Percentiles rank a stretch among this genome's conserved stretches.
phyloP scores from a whole-genome alignment of 805 yeast species.

The Wickerhamiella australiensis region DNA sequence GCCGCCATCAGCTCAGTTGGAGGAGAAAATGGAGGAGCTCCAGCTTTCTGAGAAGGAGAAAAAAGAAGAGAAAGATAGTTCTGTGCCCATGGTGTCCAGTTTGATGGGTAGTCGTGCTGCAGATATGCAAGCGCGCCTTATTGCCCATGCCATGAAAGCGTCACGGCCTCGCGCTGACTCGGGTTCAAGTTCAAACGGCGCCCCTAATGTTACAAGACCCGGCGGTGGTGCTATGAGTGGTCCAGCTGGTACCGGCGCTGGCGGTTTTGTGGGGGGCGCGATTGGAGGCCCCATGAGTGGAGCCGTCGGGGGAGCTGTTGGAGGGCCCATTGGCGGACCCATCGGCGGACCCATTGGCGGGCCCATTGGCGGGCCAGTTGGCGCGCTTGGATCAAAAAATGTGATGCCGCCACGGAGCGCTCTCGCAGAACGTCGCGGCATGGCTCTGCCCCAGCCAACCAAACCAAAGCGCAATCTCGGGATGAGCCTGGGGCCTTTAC shows the following conservation, averaged over 20 bases:
- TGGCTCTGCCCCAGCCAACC: constrained; percentile 2
- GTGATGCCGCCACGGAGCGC: background rate
- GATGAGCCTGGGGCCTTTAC: constrained; percentile 13
- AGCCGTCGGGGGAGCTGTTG: background rate
- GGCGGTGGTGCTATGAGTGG: background rate
- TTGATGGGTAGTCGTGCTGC: constrained; percentile 32
- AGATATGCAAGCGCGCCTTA: constrained; percentile 72
- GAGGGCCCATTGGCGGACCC: background rate
- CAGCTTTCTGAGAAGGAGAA: background rate
- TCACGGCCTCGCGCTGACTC: constrained; percentile 36
- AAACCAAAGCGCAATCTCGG: background rate
- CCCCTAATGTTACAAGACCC: constrained; percentile 1
- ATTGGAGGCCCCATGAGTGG: constrained; percentile 4
- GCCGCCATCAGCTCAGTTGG: background rate
- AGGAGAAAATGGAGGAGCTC: background rate
- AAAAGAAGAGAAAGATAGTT: background rate
- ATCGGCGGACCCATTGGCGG: background rate
- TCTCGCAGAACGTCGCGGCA: constrained; percentile 23
- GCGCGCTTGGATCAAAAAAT: constrained; percentile 10
- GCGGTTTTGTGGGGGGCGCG: constrained; percentile 25
- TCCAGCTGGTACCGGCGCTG: background rate
- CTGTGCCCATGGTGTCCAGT: constrained; percentile 14
- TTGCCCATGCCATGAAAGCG: constrained; percentile 62
- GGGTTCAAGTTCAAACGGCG: constrained; percentile 4
- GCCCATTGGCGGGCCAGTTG: constrained; percentile 17